These are phyloP conservation scores for Aspergillus fijiensis DNA, from an alignment of 2,329 filamentous ascomycete genomes.

Conservation along the genomic window DNA sequence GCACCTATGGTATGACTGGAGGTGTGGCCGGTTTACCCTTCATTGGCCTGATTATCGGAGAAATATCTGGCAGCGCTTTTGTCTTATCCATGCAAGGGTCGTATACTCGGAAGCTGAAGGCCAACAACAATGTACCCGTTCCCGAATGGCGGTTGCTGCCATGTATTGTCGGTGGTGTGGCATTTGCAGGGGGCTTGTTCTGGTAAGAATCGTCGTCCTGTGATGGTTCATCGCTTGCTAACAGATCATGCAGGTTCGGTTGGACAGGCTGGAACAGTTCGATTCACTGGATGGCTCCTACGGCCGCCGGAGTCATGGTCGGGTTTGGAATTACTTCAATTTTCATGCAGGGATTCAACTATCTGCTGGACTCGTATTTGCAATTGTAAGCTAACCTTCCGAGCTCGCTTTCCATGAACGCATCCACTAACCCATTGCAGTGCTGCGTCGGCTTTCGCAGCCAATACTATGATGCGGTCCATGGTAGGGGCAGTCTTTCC, in stretches of 20 bases:
- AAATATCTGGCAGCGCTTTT: slow-evolving; percentile 18
- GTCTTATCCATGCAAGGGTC: slow-evolving; percentile 18
- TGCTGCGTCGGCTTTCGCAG: slow-evolving; percentile 23
- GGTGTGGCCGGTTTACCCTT: slow-evolving; percentile 21
- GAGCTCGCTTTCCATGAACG: background rate
- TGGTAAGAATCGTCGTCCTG: slow-evolving; percentile 12
- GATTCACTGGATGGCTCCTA: slow-evolving; percentile 27
- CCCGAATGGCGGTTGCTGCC: slow-evolving; percentile 28
- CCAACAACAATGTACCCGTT: slow-evolving; percentile 20
- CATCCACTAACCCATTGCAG: slow-evolving; percentile 3
- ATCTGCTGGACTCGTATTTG: slow-evolving; percentile 22
- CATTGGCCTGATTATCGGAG: slow-evolving; percentile 23
- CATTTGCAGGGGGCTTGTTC: slow-evolving; percentile 25
- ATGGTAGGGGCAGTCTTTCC: slow-evolving; percentile 23
- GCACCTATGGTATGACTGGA: slow-evolving; percentile 17
- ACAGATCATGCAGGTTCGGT: slow-evolving; percentile 22
- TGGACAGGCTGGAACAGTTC: slow-evolving; percentile 23
- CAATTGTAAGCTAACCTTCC: slow-evolving; percentile 17
- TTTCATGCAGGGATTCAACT: slow-evolving; percentile 27
- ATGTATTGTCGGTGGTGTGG: slow-evolving; percentile 21
- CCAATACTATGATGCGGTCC: slow-evolving; percentile 26
- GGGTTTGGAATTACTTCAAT: slow-evolving; percentile 27
- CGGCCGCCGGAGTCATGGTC: slow-evolving; percentile 20
- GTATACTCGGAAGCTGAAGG: slow-evolving; percentile 18
- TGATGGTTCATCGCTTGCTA: background rate